Percentiles rank a stretch among this genome's conserved stretches.
phyloP scores from a whole-genome alignment of 2,329 filamentous ascomycete species.

The Truncatella angustata region DNA sequence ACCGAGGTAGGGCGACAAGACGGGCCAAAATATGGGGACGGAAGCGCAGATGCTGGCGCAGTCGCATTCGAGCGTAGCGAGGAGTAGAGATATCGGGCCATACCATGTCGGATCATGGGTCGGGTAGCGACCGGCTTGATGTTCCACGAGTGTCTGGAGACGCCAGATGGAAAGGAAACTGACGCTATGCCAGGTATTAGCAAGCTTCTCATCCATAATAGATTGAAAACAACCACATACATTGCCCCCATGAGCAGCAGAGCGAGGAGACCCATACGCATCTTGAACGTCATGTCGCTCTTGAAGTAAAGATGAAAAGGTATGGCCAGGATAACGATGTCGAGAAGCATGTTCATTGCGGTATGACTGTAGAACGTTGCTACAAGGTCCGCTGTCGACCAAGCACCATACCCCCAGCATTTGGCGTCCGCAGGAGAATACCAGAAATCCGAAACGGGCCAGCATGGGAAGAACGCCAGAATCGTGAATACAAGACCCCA shows the following conservation, averaged over 20 bases:
- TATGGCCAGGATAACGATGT: slow-evolving; percentile 21
- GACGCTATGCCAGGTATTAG: slow-evolving; percentile 17
- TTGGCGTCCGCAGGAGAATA: slow-evolving; percentile 14
- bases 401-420: slow-evolving; percentile 21
- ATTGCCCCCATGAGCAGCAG: slow-evolving; percentile 29
- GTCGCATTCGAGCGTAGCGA: slow-evolving; percentile 33
- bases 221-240: slow-evolving; percentile 21
- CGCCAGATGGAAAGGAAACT: slow-evolving; percentile 31
- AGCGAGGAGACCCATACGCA: slow-evolving; percentile 26
- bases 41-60: slow-evolving; percentile 30
- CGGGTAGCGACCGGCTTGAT: slow-evolving; percentile 29
- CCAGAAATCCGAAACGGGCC: slow-evolving; percentile 31
- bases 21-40: slow-evolving; percentile 31
- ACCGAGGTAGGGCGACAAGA: slow-evolving; percentile 26
- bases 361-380: slow-evolving; percentile 21
- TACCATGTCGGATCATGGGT: slow-evolving; percentile 36
- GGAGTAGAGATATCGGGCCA: slow-evolving; percentile 28
- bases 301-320: slow-evolving; percentile 18
- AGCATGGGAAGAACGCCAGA: slow-evolving; percentile 29
- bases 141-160: slow-evolving; percentile 26
- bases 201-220: background rate
- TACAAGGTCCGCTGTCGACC: slow-evolving; percentile 14
- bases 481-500: slow-evolving; percentile 30
- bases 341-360: slow-evolving; percentile 21
- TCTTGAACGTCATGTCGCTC: slow-evolving; percentile 22